phyloP scores from a whole-genome alignment of 805 yeast genomes.

The Danielia oregonensis region DNA sequence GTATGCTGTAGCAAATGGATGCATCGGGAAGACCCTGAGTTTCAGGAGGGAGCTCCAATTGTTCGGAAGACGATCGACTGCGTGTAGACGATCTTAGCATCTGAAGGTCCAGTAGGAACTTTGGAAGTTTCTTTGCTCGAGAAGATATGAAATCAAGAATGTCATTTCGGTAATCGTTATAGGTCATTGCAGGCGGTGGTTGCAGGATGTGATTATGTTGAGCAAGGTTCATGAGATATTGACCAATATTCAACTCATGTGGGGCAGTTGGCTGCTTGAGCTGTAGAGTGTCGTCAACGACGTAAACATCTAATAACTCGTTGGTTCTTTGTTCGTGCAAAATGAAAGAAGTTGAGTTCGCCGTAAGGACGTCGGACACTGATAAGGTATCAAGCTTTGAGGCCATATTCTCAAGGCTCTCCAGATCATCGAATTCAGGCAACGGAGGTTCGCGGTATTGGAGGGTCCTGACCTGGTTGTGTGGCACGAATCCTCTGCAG shows the following conservation, averaged over 20 bases:
- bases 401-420: constrained; percentile 1
- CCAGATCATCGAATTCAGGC: constrained; percentile 3
- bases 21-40: constrained; percentile 31
- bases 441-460: not conserved
- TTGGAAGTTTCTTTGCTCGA: constrained; percentile 32
- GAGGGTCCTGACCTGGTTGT: constrained; percentile 2
- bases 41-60: constrained; percentile 11
- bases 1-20: constrained; percentile 25
- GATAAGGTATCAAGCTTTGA: constrained; percentile 23
- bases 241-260: constrained; percentile 37
- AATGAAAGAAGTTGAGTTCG: constrained; percentile 23
- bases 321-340: constrained; percentile 26
- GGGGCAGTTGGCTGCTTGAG: constrained; percentile 28
- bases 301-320: constrained; percentile 32
- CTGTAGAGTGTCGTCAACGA: constrained; percentile 29
- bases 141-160: constrained; percentile 27
- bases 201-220: not conserved
- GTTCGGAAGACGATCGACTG: constrained; percentile 10
- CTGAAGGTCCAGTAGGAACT: constrained; percentile 23
- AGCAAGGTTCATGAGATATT: constrained; percentile 6
- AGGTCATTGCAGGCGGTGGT: not conserved
- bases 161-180: constrained; percentile 9
- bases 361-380: constrained; percentile 25
- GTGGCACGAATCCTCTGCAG: constrained; percentile 18
- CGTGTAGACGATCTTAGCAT: constrained; percentile 17